phyloP scores from a whole-genome alignment of 306 rosid species.

The Cucumis cinereus region DNA sequence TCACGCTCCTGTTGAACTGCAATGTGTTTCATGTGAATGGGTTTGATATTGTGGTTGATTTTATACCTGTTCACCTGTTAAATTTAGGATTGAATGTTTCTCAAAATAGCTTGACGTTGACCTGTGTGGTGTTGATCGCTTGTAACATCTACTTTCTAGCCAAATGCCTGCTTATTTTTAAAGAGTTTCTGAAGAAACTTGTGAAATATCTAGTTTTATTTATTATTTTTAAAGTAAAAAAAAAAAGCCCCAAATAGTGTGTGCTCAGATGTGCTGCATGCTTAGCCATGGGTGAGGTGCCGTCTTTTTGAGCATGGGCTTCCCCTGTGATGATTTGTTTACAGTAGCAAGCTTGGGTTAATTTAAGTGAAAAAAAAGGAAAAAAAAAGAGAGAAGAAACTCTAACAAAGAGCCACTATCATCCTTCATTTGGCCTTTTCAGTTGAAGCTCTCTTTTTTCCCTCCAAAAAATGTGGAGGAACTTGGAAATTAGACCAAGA shows the following conservation, averaged over 20 bases:
- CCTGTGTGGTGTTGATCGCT: neutral
- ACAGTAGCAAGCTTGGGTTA: neutral
- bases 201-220: neutral
- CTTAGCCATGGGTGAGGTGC: neutral
- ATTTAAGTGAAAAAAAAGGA: neutral
- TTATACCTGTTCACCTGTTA: conserved; percentile 1
- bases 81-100: neutral
- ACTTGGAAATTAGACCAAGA: neutral
- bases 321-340: neutral
- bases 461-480: neutral
- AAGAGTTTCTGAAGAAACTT: neutral
- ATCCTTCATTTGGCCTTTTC: neutral
- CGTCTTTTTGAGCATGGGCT: neutral
- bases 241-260: neutral
- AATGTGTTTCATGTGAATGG: conserved; percentile 14
- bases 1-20: conserved; percentile 1
- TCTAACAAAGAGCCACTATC: neutral
- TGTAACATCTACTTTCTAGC: neutral
- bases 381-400: no score
- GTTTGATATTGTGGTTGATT: conserved; percentile 16
- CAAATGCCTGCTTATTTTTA: neutral
- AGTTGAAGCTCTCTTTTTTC: neutral
- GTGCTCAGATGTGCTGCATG: neutral
- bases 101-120: neutral
- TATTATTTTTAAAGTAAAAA: neutral